Evolutionary conservation across 2,329 filamentous ascomycete species (phyloP).

Genomic region (Thielaviopsis cerberus): DNA sequence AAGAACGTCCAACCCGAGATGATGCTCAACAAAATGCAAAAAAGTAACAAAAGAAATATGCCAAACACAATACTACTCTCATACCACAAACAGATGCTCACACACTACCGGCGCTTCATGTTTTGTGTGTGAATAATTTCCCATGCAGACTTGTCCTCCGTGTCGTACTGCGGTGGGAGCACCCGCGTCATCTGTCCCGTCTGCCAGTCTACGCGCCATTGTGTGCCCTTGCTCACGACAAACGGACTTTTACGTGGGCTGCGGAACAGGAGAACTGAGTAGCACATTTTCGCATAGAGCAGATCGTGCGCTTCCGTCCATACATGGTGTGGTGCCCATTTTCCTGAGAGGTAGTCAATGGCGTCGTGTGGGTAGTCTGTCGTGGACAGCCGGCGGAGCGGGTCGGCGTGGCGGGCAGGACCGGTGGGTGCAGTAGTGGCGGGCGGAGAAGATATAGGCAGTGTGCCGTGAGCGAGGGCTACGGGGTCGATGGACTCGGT

Average conservation of each 20-base stretch:
- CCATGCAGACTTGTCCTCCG: conserved; percentile 31
- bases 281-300: conserved; percentile 41
- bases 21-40: neutral
- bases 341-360: conserved; percentile 30
- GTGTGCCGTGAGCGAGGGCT: neutral
- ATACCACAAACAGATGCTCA: neutral
- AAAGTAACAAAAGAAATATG: neutral
- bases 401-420: conserved; percentile 16
- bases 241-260: conserved; percentile 40
- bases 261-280: conserved; percentile 37
- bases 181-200: conserved; percentile 36
- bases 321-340: conserved; percentile 36
- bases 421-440: conserved; percentile 12
- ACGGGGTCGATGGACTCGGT: neutral
- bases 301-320: conserved; percentile 39
- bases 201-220: conserved; percentile 41
- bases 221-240: conserved; percentile 36
- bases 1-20: neutral
- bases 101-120: conserved; percentile 14
- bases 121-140: conserved; percentile 32
- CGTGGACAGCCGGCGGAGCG: conserved; percentile 24
- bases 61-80: neutral
- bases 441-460: neutral
- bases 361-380: conserved; percentile 27
- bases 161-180: conserved; percentile 34